These are phyloP conservation scores for Cladosporium oxysporum DNA, from an alignment of 2,329 filamentous ascomycete genomes.

Conservation along the genomic window DNA sequence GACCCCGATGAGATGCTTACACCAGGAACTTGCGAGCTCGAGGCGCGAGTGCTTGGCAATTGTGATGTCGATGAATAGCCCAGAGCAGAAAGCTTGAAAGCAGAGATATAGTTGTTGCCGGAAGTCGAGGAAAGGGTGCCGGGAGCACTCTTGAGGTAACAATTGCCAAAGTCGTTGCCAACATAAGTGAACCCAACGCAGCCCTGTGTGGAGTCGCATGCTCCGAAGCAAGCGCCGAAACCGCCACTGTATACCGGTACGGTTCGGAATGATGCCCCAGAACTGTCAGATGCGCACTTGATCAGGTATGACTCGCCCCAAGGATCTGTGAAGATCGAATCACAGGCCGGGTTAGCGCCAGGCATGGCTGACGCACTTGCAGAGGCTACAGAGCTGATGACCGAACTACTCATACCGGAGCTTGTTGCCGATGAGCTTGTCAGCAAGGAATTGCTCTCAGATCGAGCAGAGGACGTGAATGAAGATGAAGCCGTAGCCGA, in stretches of 20 bases:
- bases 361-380: conserved; percentile 1
- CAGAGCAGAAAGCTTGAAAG: conserved; percentile 8
- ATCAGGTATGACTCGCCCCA: conserved; percentile 10
- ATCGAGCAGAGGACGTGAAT: not conserved
- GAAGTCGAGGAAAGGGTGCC: not conserved
- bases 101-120: not conserved
- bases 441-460: not conserved
- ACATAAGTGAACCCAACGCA: conserved; percentile 22
- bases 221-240: conserved; percentile 19
- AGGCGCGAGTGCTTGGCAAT: not conserved
- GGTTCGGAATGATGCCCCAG: not conserved
- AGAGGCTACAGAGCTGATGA: not conserved
- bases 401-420: not conserved
- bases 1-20: not conserved
- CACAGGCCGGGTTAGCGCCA: not conserved
- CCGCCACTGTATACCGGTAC: conserved; percentile 18
- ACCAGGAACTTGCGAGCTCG: not conserved
- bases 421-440: not conserved
- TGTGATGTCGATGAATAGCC: conserved; percentile 8
- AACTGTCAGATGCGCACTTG: conserved; percentile 14
- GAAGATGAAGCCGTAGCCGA: not conserved
- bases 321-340: conserved; percentile 9
- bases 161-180: conserved; percentile 19
- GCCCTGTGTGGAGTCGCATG: conserved; percentile 16
- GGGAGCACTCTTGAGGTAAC: conserved; percentile 23